Evolutionary conservation across 805 yeast species (phyloP).

Genomic region (Maudiozyma saulgeensis): DNA sequence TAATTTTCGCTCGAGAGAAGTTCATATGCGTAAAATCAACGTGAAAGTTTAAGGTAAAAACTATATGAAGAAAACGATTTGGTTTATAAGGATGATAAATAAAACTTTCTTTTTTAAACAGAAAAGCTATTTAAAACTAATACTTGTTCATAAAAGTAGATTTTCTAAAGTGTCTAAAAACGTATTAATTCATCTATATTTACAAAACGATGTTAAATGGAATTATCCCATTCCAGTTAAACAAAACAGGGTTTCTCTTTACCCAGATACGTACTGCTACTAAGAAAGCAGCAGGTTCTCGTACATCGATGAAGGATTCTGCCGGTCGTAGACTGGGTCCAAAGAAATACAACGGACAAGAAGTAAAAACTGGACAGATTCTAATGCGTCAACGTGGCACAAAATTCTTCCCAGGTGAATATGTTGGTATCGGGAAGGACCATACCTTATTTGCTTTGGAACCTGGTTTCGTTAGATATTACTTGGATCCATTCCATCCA

Average conservation of each 20-base stretch:
- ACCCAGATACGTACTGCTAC: constrained; percentile 74
- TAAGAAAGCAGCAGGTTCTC: constrained; percentile 91
- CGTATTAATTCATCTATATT: too few relatives aligned
- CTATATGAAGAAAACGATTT: too few relatives aligned
- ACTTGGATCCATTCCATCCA: constrained; percentile 94
- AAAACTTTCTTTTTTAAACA: too few relatives aligned
- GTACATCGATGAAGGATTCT: constrained; percentile 85
- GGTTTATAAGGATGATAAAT: too few relatives aligned
- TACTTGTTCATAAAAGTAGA: too few relatives aligned
- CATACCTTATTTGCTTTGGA: constrained; percentile 86
- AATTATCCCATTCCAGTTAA: background rate
- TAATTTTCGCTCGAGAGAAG: too few relatives aligned
- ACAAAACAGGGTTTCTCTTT: constrained; percentile 5
- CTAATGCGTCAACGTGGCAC: constrained; percentile 94
- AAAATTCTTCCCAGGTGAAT: constrained; percentile 87
- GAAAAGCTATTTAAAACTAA: too few relatives aligned
- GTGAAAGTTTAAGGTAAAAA: too few relatives aligned
- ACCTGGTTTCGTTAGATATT: constrained; percentile 88
- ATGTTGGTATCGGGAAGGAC: constrained; percentile 82
- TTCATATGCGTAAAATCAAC: too few relatives aligned
- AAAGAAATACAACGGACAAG: constrained; percentile 68
- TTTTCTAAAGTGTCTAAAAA: too few relatives aligned
- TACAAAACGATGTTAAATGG: constrained; percentile 1
- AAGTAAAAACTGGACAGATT: constrained; percentile 75
- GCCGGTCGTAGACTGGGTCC: constrained; percentile 92